Conservation (phyloP, 768 basidiomycete genomes). For the Hygrophorus pudorinus region DNA sequence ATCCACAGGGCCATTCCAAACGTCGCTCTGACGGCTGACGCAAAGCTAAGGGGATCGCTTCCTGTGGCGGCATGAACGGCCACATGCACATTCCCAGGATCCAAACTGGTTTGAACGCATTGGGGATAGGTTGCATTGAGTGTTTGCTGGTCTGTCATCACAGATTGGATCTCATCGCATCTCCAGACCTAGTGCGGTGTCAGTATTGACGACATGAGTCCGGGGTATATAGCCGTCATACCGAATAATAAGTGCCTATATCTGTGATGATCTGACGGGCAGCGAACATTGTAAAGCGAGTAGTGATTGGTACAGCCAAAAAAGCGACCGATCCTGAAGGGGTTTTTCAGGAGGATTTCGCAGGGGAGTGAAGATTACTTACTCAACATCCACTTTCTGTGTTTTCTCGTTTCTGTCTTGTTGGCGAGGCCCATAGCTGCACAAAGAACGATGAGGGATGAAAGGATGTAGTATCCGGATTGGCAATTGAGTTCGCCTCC, state of each 20-base stretch:
- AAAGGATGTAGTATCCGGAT: constrained; percentile 15
- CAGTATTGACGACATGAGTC: neutral
- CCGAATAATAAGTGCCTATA: constrained; percentile 18
- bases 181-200: constrained; percentile 13
- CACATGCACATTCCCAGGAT: constrained; percentile 9
- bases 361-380: neutral
- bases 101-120: constrained; percentile 10
- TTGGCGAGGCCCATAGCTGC: constrained; percentile 14
- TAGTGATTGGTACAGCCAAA: constrained; percentile 11
- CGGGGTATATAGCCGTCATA: constrained; percentile 3
- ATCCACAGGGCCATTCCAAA: constrained; percentile 19
- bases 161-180: constrained; percentile 16
- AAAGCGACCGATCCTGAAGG: constrained; percentile 14
- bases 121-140: constrained; percentile 11
- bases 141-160: constrained; percentile 1
- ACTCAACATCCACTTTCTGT: constrained; percentile 22
- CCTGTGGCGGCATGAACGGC: constrained; percentile 14
- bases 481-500: constrained; percentile 19
- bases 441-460: constrained; percentile 13
- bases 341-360: neutral
- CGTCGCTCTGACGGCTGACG: constrained; percentile 14
- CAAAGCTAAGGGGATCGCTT: constrained; percentile 9
- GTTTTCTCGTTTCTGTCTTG: constrained; percentile 15
- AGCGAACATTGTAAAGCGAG: constrained; percentile 12
- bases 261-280: constrained; percentile 12